Evolutionary conservation across 352 stramenopile species (phyloP).

Genomic region (Globisporangium paroecandrum): DNA sequence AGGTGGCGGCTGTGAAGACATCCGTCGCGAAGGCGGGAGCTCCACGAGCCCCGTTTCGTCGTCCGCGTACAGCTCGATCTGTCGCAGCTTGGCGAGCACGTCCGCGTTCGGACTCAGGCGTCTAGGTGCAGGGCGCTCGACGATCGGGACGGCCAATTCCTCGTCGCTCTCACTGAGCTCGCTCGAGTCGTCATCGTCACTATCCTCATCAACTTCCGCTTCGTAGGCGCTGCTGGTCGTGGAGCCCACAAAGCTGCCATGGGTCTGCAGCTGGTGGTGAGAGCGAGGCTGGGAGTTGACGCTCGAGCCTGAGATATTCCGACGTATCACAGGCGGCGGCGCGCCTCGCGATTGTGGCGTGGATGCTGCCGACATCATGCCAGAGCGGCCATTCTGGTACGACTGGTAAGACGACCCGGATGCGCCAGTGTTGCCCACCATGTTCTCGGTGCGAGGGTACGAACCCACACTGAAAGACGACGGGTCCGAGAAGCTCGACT

Average conservation of each 20-base stretch:
- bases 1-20: constrained; percentile 20
- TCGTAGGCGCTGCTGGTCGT: constrained; percentile 11
- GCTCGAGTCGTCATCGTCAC: constrained; percentile 18
- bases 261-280: not conserved
- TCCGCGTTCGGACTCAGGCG: constrained; percentile 7
- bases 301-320: constrained; percentile 12
- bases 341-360: not conserved
- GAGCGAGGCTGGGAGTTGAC: constrained; percentile 8
- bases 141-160: not conserved
- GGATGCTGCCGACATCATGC: not conserved
- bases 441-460: constrained; percentile 4
- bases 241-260: constrained; percentile 8
- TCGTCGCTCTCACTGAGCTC: constrained; percentile 14
- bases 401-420: not conserved
- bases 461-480: not conserved
- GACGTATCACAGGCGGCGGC: not conserved
- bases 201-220: not conserved
- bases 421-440: not conserved
- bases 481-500: constrained; percentile 19
- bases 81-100: constrained; percentile 14
- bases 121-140: not conserved
- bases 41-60: constrained; percentile 41
- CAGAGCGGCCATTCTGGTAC: constrained; percentile 3
- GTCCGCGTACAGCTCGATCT: constrained; percentile 27
- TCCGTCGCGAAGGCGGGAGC: constrained; percentile 16